Base-by-base conservation (phyloP, 768 basidiomycete genomes). In the Mycena leptocephala region DNA sequence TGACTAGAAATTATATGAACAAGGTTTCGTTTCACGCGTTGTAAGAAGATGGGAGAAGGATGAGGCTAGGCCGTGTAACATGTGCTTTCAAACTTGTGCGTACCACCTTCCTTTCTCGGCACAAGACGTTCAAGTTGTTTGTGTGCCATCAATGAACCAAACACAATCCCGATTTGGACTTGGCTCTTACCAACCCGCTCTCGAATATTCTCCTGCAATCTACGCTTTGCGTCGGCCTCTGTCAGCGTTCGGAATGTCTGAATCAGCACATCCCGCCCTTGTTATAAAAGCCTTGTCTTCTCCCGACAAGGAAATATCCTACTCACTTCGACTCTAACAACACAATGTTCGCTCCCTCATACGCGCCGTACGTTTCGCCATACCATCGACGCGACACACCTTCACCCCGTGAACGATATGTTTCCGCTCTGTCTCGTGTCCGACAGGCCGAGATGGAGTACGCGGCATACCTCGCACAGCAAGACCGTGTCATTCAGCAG, bases 381-480 rank as follows among this genome's bases (percentile, higher is more conserved):
- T 48, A 59, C 24, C 41, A 26, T 26, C 30, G 46, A 30, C 30
- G 30, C 22, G 5, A n/a, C 28, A 32, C 66, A 35, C 5, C 18
- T 7, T 63, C 59, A 4, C 58, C 74, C 3, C 62, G 74, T 14
- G 74, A 43, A 1, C 69, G 74, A 18, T 75, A 75, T 33, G 32
- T 75, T 13, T 63, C 69, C 26, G 68, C 74, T 10, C 5, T 70
- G 5, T 70, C 74, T 8, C 62, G 68, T 4, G 74, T 69, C 8
- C 74, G 28, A 1, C 30, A 70, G 37, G 74, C 74, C 9, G 74
- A 75, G 43, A 14, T 59, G 20, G 74, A 75, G 43, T 75, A 75
- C 41, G 43, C 28, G 6, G 68, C 74, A 30, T 75, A 70, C 51
- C 55, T 64, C n/a, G 73, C 59, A 41, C 48, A 56, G 65, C 73